Conservation (phyloP, 768 basidiomycete genomes). For the Boletus rufocinnamomeus region DNA sequence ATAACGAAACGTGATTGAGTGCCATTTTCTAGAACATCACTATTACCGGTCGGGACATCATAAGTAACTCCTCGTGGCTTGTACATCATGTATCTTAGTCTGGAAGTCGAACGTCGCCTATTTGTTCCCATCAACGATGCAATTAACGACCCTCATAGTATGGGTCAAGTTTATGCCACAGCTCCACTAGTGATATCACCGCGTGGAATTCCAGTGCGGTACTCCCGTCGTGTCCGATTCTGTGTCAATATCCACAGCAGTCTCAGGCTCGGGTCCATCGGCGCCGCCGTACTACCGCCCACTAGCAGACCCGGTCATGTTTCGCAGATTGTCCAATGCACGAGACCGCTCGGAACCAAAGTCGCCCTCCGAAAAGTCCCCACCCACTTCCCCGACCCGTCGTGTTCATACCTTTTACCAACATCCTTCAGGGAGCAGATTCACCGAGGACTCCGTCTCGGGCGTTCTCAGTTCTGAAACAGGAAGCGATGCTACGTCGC, state of each 20-base stretch:
- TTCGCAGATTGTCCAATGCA: slow-evolving; percentile 9
- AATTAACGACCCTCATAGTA: not conserved
- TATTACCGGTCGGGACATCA: not conserved
- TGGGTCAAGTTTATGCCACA: not conserved
- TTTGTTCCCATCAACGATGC: not conserved
- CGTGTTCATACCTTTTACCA: slow-evolving; percentile 11
- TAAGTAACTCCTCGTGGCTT: not conserved
- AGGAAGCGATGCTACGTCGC: slow-evolving; percentile 22
- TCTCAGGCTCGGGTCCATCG: not conserved
- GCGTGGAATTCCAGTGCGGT: not conserved
- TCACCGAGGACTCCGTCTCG: slow-evolving; percentile 28
- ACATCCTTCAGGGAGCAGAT: slow-evolving; percentile 31
- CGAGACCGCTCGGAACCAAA: slow-evolving; percentile 11
- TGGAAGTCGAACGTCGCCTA: not conserved
- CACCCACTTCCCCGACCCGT: slow-evolving; percentile 19
- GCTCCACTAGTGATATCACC: not conserved
- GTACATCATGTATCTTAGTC: not conserved
- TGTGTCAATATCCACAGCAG: slow-evolving; percentile 1
- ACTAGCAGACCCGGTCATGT: slow-evolving; percentile 17
- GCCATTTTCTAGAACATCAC: not conserved
- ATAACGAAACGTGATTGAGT: no score
- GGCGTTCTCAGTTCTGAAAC: slow-evolving; percentile 30
- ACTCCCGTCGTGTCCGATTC: not conserved
- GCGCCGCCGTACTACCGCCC: not conserved
- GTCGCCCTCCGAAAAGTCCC: slow-evolving; percentile 12